Evolutionary conservation across 768 basidiomycete species (phyloP), one percentile per base, ranked within the genome.

Genomic region (Mycena capillaripes): DNA sequence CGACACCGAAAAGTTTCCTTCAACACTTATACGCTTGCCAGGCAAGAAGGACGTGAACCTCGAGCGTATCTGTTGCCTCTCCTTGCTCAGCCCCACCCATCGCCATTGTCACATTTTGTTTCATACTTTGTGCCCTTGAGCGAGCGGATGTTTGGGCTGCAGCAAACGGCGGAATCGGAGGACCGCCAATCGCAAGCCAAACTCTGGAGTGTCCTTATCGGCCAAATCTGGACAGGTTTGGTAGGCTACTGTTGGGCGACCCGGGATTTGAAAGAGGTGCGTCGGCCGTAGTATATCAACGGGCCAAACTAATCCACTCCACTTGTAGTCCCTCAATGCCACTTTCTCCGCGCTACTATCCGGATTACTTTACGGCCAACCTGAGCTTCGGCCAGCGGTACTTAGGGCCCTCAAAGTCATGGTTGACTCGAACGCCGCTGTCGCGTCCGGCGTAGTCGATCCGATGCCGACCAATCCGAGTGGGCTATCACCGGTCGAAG

Each of bases 111-210:
- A 0, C 97, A 97, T 83, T 99, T 99, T 78, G 87, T 95, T 38
- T 89, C 90, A 3, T 95, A 95, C 81, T 98, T 99, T 76, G 93
- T 99, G 10, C 97, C 97, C 21, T 83, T 99, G 58, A 98, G 97
- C 57, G 97, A 98, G 81, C 88, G 91, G 21, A 92, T 99, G 88
- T 99, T 99, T 78, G 89, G 95, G 77, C 83, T 95, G 42, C 94
- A 97, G 78, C 91, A 94, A 70, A 91, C 88, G 19, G 94, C 96
- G 0, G 94, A 95, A 73, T 84, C 86, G 9, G 92, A 92, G 65
- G 90, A 89, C 16, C 90, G 91, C 42, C 88, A 88, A 60, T 91
- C 94, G 0, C 97, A 99, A 81, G 94, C 93, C 17, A 99, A 99
- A 82, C 92, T 99, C 42, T 99, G 96, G 95, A 94, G 91, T 74